Base-by-base conservation (phyloP, 192 early-diverging fungal species). In the Coemansia erecta region DNA sequence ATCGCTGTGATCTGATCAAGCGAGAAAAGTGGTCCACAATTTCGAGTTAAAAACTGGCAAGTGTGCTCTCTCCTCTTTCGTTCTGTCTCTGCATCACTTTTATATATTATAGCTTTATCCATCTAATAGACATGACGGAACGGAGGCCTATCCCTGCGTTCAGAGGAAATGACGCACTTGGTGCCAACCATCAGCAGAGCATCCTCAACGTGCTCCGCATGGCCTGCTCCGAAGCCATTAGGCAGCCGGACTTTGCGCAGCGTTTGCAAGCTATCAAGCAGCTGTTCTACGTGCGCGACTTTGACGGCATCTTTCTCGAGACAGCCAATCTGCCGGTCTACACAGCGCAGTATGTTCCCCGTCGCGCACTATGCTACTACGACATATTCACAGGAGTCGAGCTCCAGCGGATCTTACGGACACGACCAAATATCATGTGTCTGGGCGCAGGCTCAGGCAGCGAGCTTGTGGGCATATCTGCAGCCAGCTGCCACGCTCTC, bases 391-490 rank as follows among this genome's bases (percentile, higher is more conserved):
- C 51, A 31, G 39, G 42, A 0, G 51, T 70, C 3, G 63, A 72
- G 33, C 53, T 94, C n/a, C 56, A 81, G 26, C 56, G 37, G 0
- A 68, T 93, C 1, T 61, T 88, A 26, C 53, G 53, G 5, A 53
- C 62, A 1, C 70, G 70, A 8, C 84, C 83, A 0, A 64, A 59
- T 6, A 75, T 94, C 2, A 74, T 81, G 21, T 86, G 83, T 43
- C 77, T 94, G 28, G 95, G 95, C 13, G 87, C 88, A 9, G 95
- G 95, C 0, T 85, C 87, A 7, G 95, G 93, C 42, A 89, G 86
- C 26, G 95, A 98, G 71, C 58, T 96, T 42, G 79, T 92, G 10
- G 90, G 89, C 3, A 82, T 97, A 39, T 73, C 87, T 0, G 85
- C 89, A 0, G 94, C 92, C 0, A 83, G 64, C 56, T 70, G 64